phyloP scores from a whole-genome alignment of 768 basidiomycete species.

The Auricularia heimuer region DNA sequence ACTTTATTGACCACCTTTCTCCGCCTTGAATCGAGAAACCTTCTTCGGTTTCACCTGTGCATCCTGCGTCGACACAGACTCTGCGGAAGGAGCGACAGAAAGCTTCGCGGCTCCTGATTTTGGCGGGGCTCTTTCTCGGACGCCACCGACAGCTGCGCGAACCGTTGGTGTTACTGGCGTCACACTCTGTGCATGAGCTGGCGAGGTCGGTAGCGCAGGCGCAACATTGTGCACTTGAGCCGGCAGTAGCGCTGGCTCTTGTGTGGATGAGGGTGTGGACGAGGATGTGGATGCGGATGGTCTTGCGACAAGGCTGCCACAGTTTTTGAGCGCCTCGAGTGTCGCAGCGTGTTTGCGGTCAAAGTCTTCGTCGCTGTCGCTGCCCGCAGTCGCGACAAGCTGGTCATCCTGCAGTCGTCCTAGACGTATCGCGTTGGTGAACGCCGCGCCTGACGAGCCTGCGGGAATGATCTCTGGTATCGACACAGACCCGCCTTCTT shows the following conservation, averaged over 20 bases:
- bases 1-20: neutral
- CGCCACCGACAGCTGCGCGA: neutral
- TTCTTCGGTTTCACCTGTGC: neutral
- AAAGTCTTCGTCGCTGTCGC: conserved; percentile 4
- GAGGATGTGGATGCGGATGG: too few species aligned
- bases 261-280: too few species aligned
- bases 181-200: too few species aligned
- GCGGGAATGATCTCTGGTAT: neutral
- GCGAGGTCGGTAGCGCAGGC: too few species aligned
- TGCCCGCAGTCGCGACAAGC: neutral
- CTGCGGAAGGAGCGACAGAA: neutral
- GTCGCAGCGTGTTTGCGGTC: neutral
- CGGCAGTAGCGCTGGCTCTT: too few species aligned
- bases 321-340: conserved; percentile 4
- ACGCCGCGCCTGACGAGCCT: neutral
- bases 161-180: too few species aligned
- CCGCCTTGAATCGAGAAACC: conserved; percentile 5
- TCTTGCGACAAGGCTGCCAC: neutral
- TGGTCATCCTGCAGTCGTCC: conserved; percentile 2
- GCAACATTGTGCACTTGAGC: too few species aligned
- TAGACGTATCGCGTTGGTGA: neutral
- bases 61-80: neutral
- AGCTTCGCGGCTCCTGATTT: neutral
- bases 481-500: neutral
- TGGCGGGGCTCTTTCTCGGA: neutral